These are phyloP conservation scores for Exophiala phaeomuriformis DNA, from an alignment of 2,329 filamentous ascomycete species.

Conservation along the genomic window DNA sequence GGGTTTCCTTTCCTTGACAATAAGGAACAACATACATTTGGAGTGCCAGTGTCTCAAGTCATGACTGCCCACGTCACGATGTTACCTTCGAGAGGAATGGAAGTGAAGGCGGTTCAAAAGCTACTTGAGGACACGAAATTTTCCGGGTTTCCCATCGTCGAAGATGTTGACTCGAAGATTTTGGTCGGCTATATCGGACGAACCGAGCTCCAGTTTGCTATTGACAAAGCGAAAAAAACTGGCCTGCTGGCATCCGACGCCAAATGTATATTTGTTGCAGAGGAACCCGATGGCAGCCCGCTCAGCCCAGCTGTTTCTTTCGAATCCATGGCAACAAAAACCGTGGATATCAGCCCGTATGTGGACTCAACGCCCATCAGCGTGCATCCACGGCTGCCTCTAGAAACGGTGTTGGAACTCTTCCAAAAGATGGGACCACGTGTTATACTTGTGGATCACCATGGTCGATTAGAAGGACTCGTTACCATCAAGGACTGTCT, in stretches of 20 bases:
- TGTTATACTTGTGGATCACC: constrained; percentile 86
- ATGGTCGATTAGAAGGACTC: constrained; percentile 71
- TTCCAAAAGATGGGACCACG: constrained; percentile 97
- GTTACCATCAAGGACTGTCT: constrained; percentile 96
- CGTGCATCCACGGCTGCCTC: constrained; percentile 79
- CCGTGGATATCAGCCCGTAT: constrained; percentile 75
- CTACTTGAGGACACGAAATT: constrained; percentile 72
- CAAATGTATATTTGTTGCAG: constrained; percentile 63
- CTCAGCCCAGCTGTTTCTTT: constrained; percentile 46
- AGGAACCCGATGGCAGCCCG: constrained; percentile 36
- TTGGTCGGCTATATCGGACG: constrained; percentile 88
- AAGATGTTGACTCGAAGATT: constrained; percentile 61
- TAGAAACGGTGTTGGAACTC: constrained; percentile 97
- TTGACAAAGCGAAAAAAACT: constrained; percentile 69
- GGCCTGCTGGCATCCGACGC: constrained; percentile 59
- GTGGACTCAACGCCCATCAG: constrained; percentile 84
- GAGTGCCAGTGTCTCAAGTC: constrained; percentile 81
- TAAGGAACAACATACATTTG: constrained; percentile 96
- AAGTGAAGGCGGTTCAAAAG: constrained; percentile 67
- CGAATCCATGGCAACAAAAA: constrained; percentile 52
- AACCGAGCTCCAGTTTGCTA: constrained; percentile 83
- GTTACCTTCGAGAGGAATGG: constrained; percentile 66
- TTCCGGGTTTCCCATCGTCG: constrained; percentile 88
- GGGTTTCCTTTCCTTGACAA: constrained; percentile 95
- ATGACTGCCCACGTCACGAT: constrained; percentile 71